Percentiles rank a stretch among this genome's conserved stretches.
Evolutionary conservation across 2,329 filamentous ascomycete genomes (phyloP).

Genomic region (Cladosporium sp.): DNA sequence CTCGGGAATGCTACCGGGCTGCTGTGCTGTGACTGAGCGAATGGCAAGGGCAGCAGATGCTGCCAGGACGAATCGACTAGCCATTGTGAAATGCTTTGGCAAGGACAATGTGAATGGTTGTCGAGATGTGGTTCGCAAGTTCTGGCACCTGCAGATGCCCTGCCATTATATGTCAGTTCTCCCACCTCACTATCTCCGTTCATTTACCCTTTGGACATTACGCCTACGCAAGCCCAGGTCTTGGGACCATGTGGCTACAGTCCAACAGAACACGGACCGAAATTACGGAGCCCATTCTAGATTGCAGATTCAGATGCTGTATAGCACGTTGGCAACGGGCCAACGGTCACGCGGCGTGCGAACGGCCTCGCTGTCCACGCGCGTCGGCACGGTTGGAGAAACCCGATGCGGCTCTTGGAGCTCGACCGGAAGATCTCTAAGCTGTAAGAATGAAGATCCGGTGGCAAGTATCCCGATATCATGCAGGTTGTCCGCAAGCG

Average conservation of each 20-base stretch:
- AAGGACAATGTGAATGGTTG: not conserved
- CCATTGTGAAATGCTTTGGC: not conserved
- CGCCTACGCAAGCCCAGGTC: slow-evolving; percentile 1
- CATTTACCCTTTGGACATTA: slow-evolving; percentile 9
- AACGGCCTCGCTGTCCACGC: not conserved
- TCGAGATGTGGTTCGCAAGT: not conserved
- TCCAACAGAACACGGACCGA: slow-evolving; percentile 13
- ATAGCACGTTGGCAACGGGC: slow-evolving; percentile 16
- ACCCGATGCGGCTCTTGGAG: not conserved
- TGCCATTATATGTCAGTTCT: not conserved
- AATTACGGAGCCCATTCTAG: slow-evolving; percentile 10
- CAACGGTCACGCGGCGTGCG: slow-evolving; percentile 3
- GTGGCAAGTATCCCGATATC: not conserved
- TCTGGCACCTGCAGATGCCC: not conserved
- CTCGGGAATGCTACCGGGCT: slow-evolving; percentile 39
- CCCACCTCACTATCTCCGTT: not conserved
- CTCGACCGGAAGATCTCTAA: not conserved
- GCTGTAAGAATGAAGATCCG: not conserved
- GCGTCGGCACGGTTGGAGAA: not conserved
- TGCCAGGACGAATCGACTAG: not conserved
- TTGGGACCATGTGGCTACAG: not conserved
- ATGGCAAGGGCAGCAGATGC: slow-evolving; percentile 16
- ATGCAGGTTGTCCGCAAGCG: not conserved
- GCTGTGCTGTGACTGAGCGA: slow-evolving; percentile 16
- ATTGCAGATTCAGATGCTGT: slow-evolving; percentile 15